Base-by-base conservation (phyloP, 495 filamentous ascomycete genomes). In the Parathielavia hyrcaniae region DNA sequence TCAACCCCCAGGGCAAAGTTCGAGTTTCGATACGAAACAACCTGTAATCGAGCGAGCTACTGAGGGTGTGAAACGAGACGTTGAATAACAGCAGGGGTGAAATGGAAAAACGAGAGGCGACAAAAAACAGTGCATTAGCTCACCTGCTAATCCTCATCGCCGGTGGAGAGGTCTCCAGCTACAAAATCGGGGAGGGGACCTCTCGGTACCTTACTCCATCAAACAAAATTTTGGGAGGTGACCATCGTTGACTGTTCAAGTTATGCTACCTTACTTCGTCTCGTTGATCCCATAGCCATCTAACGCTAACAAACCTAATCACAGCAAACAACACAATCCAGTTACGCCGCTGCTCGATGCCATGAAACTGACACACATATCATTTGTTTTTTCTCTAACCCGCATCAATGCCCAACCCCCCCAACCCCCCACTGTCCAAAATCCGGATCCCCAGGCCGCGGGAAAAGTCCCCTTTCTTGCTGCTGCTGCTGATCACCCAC, bases 361-460 rank as follows among this genome's bases (percentile, higher is more conserved):
- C 34, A 44, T 32, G 20, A 13, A 16, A 20, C 38, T 5, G n/a
- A n/a, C 36, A 36, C 22, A 58, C 23, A 32, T 16, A 45, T n/a
- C n/a, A n/a, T n/a, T n/a, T n/a, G n/a, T 20, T 39, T 26, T n/a
- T 5, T n/a, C 34, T 36, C 26, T 2, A 6, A 6, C 26, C 44
- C 23, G 34, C 46, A 36, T 78, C 66, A 91, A 79, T 90, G 87
- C 8, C 86, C 88, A 43, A 90, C 79, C 0, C 83, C 87, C n/a
- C 87, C 88, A 23, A 80, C 86, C 34, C 79, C 81, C 89, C 89
- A 92, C 61, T 85, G 78, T 46, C 69, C 75, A 69, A 87, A 89
- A 36, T 85, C 82, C 11, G 87, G 86, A 67, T 88, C 85, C 1
- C 82, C 86, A 26, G 83, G 86, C 53, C 77, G 81, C 17, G 88